Base-by-base conservation (phyloP, 2,329 filamentous ascomycete species). In the Cytospora mali region DNA sequence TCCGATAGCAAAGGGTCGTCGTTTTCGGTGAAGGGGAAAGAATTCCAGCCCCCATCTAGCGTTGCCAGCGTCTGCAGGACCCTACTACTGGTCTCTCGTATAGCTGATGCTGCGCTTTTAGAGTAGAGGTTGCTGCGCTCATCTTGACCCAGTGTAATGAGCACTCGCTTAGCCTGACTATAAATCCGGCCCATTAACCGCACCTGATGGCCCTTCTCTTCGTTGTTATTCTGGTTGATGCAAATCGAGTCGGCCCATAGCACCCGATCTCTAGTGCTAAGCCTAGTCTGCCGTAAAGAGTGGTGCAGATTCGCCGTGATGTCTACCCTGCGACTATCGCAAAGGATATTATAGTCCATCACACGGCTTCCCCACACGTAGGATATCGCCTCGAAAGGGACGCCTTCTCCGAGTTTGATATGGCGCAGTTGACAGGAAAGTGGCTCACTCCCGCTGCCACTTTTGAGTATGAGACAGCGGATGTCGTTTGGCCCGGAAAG, bases 111-210 rank as follows among this genome's bases (percentile, higher is more conserved):
- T 2, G 42, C 42, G 9, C 50, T 16, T 25, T 35, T 18, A 21
- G 58, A 51, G 16, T 57, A n/a, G 6, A 35, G 11, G 27, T 23
- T 11, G n/a, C n/a, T n/a, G n/a, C n/a, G n/a, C 13, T 18, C 27
- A 25, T 57, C 11, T 33, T 27, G 3, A 29, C 62, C 58, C 4
- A 64, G 35, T 31, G 58, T 61, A 46, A 64, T 60, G 35, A 64
- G 27, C 7, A 48, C 55, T 4, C 25, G 9, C 7, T 28, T 49
- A 2, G 58, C 49, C 5, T 46, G 35, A 5, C 31, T 33, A 39
- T 61, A 64, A 1, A 61, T 50, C 1, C 58, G 53, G 14, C 31
- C 21, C 62, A 61, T 61, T 28, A 57, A 7, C 16, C 3, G 18
- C 1, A 57, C 55, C 10, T 64, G 62, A 16, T 31, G 49, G 7